Evolutionary conservation across 495 filamentous ascomycete genomes (phyloP).

Genomic region (Penicillium subrubescens): DNA sequence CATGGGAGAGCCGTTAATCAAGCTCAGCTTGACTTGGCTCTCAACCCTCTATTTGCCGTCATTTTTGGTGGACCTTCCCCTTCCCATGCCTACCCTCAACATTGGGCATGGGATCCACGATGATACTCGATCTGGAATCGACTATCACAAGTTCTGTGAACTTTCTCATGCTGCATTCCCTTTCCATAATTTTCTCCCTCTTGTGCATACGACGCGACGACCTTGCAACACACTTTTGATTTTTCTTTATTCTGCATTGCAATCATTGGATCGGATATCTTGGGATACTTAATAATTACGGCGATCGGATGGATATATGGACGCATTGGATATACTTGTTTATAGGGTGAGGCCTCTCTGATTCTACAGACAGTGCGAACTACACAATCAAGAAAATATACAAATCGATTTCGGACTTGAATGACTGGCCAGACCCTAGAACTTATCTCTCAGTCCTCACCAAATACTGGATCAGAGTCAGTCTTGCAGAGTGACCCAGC

Average conservation of each 20-base stretch:
- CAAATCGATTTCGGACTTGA: not conserved
- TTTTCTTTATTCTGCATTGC: slow-evolving; percentile 8
- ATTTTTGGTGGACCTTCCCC: not conserved
- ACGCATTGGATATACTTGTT: slow-evolving; percentile 10
- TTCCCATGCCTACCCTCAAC: not conserved
- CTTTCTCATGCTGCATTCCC: not conserved
- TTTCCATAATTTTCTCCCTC: not conserved
- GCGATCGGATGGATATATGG: slow-evolving; percentile 10
- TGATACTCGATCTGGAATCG: slow-evolving; percentile 26
- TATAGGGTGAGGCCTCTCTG: not conserved
- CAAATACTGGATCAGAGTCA: not conserved
- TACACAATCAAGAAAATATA: not conserved
- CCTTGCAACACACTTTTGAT: not conserved
- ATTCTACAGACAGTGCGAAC: not conserved
- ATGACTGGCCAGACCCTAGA: not conserved
- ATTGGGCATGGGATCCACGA: not conserved
- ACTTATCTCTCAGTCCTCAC: not conserved
- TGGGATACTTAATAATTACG: slow-evolving; percentile 19
- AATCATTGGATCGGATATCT: slow-evolving; percentile 14
- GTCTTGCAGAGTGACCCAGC: too few species aligned
- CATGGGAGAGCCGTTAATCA: slow-evolving; percentile 39
- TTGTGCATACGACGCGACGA: slow-evolving; percentile 29
- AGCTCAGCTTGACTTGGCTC: not conserved
- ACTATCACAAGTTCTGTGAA: not conserved
- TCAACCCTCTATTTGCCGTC: not conserved